These are phyloP conservation scores for Venturia asperata DNA, from an alignment of 2,329 filamentous ascomycete genomes.

Conservation along the genomic window DNA sequence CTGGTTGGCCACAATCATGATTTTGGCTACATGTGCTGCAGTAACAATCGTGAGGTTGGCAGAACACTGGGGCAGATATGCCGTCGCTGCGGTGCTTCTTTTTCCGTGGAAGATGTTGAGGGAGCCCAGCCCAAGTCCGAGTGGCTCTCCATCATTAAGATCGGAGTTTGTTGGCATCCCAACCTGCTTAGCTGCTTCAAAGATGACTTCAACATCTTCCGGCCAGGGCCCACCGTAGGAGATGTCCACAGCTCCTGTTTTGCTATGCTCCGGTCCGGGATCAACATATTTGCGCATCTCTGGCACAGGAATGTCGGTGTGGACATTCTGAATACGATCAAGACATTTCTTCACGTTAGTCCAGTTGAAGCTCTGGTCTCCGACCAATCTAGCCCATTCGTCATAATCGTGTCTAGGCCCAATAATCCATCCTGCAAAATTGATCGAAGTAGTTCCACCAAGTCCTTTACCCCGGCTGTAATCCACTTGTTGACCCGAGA, in stretches of 20 bases:
- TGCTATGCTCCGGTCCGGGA: conserved; percentile 46
- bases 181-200: conserved; percentile 36
- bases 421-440: conserved; percentile 43
- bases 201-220: conserved; percentile 44
- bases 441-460: conserved; percentile 40
- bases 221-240: conserved; percentile 46
- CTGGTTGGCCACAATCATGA: conserved; percentile 42
- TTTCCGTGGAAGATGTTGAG: conserved; percentile 44
- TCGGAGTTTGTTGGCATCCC: conserved; percentile 47
- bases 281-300: conserved; percentile 29
- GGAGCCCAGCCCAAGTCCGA: conserved; percentile 48
- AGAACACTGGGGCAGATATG: conserved; percentile 40
- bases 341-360: conserved; percentile 39
- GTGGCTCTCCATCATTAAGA: conserved; percentile 51
- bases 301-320: conserved; percentile 49
- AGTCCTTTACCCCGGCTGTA: conserved; percentile 42
- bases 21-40: conserved; percentile 40
- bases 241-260: conserved; percentile 41
- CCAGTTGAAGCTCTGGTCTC: conserved; percentile 52
- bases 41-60: conserved; percentile 49
- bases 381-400: conserved; percentile 50
- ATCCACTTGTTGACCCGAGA: conserved; percentile 33
- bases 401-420: conserved; percentile 56
- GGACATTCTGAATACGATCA: conserved; percentile 7
- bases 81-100: conserved; percentile 44